Evolutionary conservation across 108 stramenopile species (phyloP).

Genomic region (Conticribra weissflogii): DNA sequence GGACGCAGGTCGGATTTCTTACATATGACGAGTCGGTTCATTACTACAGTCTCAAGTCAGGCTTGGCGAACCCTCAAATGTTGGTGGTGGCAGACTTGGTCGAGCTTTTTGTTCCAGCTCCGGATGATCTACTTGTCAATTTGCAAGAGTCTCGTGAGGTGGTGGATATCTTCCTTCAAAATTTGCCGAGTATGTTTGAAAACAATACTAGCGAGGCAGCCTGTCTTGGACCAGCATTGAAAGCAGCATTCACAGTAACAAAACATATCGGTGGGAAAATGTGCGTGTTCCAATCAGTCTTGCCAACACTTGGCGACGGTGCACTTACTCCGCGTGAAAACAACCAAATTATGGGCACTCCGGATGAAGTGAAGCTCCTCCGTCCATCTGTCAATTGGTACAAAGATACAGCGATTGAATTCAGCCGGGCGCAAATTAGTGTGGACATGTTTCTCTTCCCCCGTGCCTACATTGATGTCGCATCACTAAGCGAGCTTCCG

Average conservation of each 20-base stretch:
- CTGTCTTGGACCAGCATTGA: conserved; percentile 93
- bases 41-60: conserved; percentile 93
- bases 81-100: conserved; percentile 93
- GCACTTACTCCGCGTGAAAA: conserved; percentile 90
- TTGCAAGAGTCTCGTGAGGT: conserved; percentile 85
- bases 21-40: conserved; percentile 96
- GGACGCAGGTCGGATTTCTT: conserved; percentile 93
- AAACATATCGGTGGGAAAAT: conserved; percentile 97
- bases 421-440: conserved; percentile 93
- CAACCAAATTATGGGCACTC: conserved; percentile 91
- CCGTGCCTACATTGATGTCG: conserved; percentile 92
- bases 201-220: conserved; percentile 56
- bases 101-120: conserved; percentile 94
- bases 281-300: conserved; percentile 87
- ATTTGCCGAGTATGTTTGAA: conserved; percentile 92
- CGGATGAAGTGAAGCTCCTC: conserved; percentile 91
- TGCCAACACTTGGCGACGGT: conserved; percentile 95
- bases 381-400: conserved; percentile 83
- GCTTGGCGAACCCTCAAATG: conserved; percentile 90
- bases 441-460: conserved; percentile 96
- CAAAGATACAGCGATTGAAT: conserved; percentile 96
- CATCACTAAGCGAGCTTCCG: conserved; percentile 84
- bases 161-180: conserved; percentile 92
- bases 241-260: conserved; percentile 95
- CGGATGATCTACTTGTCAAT: conserved; percentile 97